Conservation (phyloP, 495 filamentous ascomycete species). For the Podospora fimiseda region DNA sequence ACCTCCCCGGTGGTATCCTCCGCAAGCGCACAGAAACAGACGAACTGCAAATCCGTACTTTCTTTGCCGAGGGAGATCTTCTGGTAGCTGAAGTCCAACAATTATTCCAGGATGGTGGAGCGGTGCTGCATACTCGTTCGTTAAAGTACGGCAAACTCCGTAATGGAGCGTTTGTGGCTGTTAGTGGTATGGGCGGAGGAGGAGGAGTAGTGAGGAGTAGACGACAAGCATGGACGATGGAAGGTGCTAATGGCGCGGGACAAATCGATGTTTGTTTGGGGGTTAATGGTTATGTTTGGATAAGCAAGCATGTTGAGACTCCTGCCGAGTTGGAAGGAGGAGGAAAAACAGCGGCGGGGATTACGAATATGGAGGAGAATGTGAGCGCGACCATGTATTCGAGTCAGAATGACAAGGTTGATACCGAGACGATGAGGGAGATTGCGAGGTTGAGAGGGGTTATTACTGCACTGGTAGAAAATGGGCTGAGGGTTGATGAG, state of each 20-base stretch:
- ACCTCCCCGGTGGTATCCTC: conserved; percentile 88
- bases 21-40: conserved; percentile 86
- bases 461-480: conserved; percentile 71
- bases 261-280: conserved; percentile 84
- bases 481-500: conserved; percentile 82
- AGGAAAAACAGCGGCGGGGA: conserved; percentile 38
- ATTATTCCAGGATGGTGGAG: conserved; percentile 72
- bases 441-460: conserved; percentile 76
- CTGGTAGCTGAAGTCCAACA: conserved; percentile 87
- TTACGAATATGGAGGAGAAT: conserved; percentile 80
- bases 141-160: conserved; percentile 91
- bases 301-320: conserved; percentile 65
- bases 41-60: conserved; percentile 88
- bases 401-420: conserved; percentile 82
- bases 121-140: conserved; percentile 79
- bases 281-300: conserved; percentile 95
- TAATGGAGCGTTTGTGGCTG: conserved; percentile 81
- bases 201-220: conserved; percentile 74
- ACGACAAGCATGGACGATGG: conserved; percentile 80
- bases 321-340: conserved; percentile 35
- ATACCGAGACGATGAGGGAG: conserved; percentile 69
- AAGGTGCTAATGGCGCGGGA: conserved; percentile 55
- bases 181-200: conserved; percentile 72
- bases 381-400: conserved; percentile 67
- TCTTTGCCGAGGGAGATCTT: conserved; percentile 86